Evolutionary conservation across 2,329 filamentous ascomycete species (phyloP), one percentile per base, ranked within the genome.

Genomic region (Penicillium italicum): DNA sequence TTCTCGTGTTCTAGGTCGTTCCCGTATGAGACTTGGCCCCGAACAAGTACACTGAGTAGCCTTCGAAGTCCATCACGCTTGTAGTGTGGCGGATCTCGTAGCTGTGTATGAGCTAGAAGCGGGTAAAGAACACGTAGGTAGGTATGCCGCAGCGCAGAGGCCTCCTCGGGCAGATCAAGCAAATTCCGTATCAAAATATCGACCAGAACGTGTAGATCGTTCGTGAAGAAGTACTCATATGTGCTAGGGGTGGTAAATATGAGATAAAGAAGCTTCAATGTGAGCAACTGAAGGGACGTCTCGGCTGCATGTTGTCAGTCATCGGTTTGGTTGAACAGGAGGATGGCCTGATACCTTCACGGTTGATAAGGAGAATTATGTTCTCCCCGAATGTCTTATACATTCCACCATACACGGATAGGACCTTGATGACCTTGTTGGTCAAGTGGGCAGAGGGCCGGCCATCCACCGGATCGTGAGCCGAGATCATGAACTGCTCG

Each of bases 351-450:
- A 36, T 70, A 80, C 79, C 91, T 78, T 97, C 94, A 66, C 94
- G 87, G 71, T 99, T 99, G 37, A 99, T 81, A 1, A 99, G 82
- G 5, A 99, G 79, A 61, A 99, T 99, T 58, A 99, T 89, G 65
- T 97, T 99, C 77, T 97, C 93, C 50, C 94, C 94, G 77, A 99
- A 99, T 0, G 93, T 97, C 69, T 93, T 92, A 72, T 91, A 97
- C 1, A 80, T 80, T 46, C 85, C 83, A 4, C 93, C 93, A 67
- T 94, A 82, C 24, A 89, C 80, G 50, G 91, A 93, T 41, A 99
- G 81, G 37, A 92, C 82, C 72, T 97, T 97, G 73, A 99, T 88
- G 47, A 99, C 91, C 63, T 92, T 87, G 69, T 99, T 99, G 4
- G 94, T 97, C 54, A 95, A 75, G 5, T 84, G 82, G 24, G 78